Evolutionary conservation across 352 stramenopile genomes (phyloP).

Genomic region (Globisporangium parvum): DNA sequence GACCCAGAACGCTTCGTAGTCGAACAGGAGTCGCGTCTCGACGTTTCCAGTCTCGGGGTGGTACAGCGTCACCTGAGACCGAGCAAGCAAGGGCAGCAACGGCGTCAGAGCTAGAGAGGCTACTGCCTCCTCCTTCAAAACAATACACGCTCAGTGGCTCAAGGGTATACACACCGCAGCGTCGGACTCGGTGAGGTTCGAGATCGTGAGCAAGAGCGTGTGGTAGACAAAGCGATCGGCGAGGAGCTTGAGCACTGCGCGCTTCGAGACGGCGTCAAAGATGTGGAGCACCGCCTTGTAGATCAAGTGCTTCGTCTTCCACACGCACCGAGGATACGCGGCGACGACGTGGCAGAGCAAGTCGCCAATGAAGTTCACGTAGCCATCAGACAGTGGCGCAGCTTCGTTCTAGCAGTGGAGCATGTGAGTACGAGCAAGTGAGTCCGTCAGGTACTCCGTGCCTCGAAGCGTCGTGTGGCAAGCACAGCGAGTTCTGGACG

Average conservation of each 20-base stretch:
- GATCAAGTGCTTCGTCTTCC: constrained; percentile 49
- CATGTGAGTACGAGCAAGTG: too few relatives aligned
- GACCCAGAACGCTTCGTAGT: constrained; percentile 72
- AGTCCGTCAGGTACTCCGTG: neutral
- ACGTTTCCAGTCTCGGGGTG: constrained; percentile 68
- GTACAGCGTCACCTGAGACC: constrained; percentile 49
- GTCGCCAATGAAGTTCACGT: constrained; percentile 47
- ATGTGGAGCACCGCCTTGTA: constrained; percentile 46
- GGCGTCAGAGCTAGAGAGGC: neutral
- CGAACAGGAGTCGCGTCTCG: constrained; percentile 70
- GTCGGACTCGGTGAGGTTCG: constrained; percentile 44
- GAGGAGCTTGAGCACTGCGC: constrained; percentile 30
- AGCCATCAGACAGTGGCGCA: constrained; percentile 31
- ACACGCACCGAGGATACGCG: constrained; percentile 56
- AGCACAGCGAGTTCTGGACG: neutral
- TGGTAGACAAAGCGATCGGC: constrained; percentile 52
- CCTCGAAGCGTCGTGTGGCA: neutral
- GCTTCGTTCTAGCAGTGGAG: constrained; percentile 14
- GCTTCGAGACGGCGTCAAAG: constrained; percentile 31
- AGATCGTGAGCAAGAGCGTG: constrained; percentile 60
- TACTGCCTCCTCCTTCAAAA: neutral
- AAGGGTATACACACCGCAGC: constrained; percentile 1
- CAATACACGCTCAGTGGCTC: too few relatives aligned
- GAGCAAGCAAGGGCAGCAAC: neutral
- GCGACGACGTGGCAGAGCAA: constrained; percentile 54